phyloP scores from a whole-genome alignment of 257 asterid genomes.

The Solanum etuberosum region DNA sequence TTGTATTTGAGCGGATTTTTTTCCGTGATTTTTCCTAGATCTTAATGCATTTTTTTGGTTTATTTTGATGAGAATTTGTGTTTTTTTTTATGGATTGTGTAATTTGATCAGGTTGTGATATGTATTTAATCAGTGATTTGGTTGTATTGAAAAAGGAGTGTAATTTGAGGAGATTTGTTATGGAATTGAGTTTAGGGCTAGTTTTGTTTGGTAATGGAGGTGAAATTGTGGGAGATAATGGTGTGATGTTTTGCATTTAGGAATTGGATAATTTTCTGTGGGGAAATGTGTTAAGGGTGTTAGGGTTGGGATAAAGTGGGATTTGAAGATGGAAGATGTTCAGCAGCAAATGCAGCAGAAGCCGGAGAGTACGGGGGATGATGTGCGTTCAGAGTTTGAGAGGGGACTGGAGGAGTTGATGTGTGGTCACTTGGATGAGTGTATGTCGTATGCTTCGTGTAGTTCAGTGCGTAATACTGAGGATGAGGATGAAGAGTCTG shows the following conservation, averaged over 20 bases:
- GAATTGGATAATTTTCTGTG: background rate
- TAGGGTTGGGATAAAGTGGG: conserved; percentile 17
- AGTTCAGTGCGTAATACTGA: conserved; percentile 59
- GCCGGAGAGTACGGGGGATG: conserved; percentile 68
- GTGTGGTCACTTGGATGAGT: conserved; percentile 83
- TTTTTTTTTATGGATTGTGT: conserved; percentile 1
- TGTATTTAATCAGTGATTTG: conserved; percentile 29
- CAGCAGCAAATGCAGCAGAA: conserved; percentile 78
- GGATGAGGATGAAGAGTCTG: conserved; percentile 81
- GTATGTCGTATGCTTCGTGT: conserved; percentile 83
- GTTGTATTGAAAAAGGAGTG: conserved; percentile 12
- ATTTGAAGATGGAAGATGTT: conserved; percentile 57
- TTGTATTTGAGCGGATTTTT: background rate
- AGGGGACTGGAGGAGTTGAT: conserved; percentile 85
- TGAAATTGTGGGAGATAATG: background rate
- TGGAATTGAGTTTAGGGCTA: conserved; percentile 19
- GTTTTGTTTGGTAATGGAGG: conserved; percentile 19
- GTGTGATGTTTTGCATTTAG: background rate
- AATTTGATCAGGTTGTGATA: conserved; percentile 49
- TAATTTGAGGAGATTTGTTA: conserved; percentile 16
- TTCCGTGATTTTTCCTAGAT: conserved; percentile 12
- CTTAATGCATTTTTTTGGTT: conserved; percentile 7
- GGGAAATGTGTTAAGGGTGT: background rate
- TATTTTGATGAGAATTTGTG: background rate
- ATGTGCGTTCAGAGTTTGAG: conserved; percentile 61